Conservation (phyloP, 2,329 filamentous ascomycete genomes). For the Exophiala bonariae region DNA sequence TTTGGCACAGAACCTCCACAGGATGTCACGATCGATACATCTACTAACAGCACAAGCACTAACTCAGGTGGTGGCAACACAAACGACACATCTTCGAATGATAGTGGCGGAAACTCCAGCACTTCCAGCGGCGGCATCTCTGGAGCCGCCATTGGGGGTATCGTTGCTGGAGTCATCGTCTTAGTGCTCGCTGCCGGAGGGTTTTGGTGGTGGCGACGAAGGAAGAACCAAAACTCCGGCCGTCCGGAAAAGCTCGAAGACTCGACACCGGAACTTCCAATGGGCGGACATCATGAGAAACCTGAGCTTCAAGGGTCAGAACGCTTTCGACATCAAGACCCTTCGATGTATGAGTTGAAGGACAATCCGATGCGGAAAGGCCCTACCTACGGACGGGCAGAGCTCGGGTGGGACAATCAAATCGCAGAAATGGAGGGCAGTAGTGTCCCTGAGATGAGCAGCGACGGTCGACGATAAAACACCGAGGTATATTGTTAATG, state of each 20-base stretch:
- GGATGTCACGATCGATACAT: neutral
- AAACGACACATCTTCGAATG: neutral
- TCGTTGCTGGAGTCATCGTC: neutral
- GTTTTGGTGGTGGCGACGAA: neutral
- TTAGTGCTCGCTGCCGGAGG: neutral
- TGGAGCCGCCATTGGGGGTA: neutral
- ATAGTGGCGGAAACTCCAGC: neutral
- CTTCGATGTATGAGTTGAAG: neutral
- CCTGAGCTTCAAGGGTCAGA: conserved; percentile 1
- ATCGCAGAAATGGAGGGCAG: conserved; percentile 1
- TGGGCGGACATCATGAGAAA: conserved; percentile 1
- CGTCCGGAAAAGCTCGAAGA: neutral
- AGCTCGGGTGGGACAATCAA: neutral
- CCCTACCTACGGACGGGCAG: neutral
- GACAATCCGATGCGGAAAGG: neutral
- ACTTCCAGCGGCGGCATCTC: neutral
- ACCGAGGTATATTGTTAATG: no score
- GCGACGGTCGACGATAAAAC: neutral
- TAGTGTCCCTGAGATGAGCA: neutral
- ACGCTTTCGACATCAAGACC: neutral
- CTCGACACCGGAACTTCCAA: neutral
- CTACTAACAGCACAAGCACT: neutral
- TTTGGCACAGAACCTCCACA: conserved; percentile 22
- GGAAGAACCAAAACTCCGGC: neutral
- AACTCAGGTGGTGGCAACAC: neutral